Evolutionary conservation across 371 early-diverging fungal genomes (phyloP).

Genomic region (Haplosporangium sp.): DNA sequence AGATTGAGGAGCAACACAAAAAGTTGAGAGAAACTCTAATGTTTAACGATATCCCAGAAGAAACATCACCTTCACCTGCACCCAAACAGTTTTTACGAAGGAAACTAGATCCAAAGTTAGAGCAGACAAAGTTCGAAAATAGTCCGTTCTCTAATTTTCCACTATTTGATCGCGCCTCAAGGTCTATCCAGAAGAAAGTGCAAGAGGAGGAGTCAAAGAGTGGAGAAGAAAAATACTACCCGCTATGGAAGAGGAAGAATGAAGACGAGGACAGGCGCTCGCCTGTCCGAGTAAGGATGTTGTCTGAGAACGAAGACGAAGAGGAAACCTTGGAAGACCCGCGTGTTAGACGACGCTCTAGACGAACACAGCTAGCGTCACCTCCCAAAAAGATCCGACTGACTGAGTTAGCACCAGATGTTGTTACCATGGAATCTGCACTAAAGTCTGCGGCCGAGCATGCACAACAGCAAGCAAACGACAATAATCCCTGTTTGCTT

Average conservation of each 20-base stretch:
- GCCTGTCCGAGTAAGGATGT: background rate
- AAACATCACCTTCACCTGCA: constrained; percentile 1
- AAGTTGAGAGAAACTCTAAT: constrained; percentile 15
- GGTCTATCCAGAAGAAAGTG: background rate
- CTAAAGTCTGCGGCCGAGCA: constrained; percentile 14
- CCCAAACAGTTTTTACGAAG: constrained; percentile 2
- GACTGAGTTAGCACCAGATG: constrained; percentile 19
- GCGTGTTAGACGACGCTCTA: constrained; percentile 25
- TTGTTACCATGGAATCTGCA: constrained; percentile 15
- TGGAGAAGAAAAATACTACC: background rate
- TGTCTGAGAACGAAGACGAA: constrained; percentile 3
- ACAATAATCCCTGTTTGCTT: background rate
- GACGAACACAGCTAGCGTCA: constrained; percentile 6
- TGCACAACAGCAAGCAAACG: constrained; percentile 13
- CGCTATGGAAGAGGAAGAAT: constrained; percentile 4
- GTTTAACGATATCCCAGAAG: constrained; percentile 17
- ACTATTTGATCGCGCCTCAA: constrained; percentile 11
- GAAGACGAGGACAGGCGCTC: constrained; percentile 4
- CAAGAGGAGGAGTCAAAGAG: background rate
- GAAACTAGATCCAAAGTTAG: constrained; percentile 2
- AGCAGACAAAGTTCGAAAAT: background rate
- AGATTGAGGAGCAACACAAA: constrained; percentile 14
- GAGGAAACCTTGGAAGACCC: constrained; percentile 26
- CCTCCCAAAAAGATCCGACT: constrained; percentile 29
- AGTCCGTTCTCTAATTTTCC: constrained; percentile 23